Percentiles rank a stretch among this genome's conserved stretches.
phyloP scores from a whole-genome alignment of 1,284 basidiomycete species.

The Termitomyces sp. region DNA sequence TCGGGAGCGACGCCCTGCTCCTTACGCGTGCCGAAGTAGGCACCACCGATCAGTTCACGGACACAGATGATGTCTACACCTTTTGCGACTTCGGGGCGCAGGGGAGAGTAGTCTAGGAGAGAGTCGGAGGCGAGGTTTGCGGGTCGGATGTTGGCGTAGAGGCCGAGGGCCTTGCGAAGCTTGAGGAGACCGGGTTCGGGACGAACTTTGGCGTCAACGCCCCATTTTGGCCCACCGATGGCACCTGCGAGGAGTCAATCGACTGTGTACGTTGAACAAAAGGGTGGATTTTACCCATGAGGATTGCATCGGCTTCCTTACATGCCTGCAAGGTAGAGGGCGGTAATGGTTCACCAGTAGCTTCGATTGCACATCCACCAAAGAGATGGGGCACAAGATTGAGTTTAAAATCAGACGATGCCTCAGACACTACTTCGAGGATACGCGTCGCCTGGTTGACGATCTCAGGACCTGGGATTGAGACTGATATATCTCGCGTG shows the following conservation, averaged over 20 bases:
- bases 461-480: slow-evolving; percentile 83
- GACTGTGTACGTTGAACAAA: background rate
- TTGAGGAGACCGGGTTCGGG: slow-evolving; percentile 93
- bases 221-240: slow-evolving; percentile 99
- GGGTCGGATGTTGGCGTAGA: slow-evolving; percentile 98
- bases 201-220: slow-evolving; percentile 82
- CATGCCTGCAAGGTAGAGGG: slow-evolving; percentile 84
- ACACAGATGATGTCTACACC: slow-evolving; percentile 93
- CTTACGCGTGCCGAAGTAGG: slow-evolving; percentile 93
- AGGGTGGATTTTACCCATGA: slow-evolving; percentile 63
- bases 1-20: slow-evolving; percentile 71
- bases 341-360: slow-evolving; percentile 79
- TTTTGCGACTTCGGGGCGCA: slow-evolving; percentile 81
- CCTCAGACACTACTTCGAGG: slow-evolving; percentile 68
- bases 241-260: slow-evolving; percentile 53
- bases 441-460: slow-evolving; percentile 86
- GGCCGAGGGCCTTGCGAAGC: slow-evolving; percentile 90
- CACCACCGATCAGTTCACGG: slow-evolving; percentile 90
- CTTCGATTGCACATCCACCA: slow-evolving; percentile 93
- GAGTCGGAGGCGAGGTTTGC: slow-evolving; percentile 93
- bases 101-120: slow-evolving; percentile 87
- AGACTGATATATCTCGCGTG: background rate
- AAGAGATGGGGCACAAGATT: slow-evolving; percentile 79
- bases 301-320: slow-evolving; percentile 84
- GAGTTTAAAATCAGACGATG: slow-evolving; percentile 63